A percentile compares a stretch with the other conserved stretches of the same genome.
These are phyloP conservation scores for Monosporozyma solicola DNA, from an alignment of 805 yeast species.

Conservation along the genomic window DNA sequence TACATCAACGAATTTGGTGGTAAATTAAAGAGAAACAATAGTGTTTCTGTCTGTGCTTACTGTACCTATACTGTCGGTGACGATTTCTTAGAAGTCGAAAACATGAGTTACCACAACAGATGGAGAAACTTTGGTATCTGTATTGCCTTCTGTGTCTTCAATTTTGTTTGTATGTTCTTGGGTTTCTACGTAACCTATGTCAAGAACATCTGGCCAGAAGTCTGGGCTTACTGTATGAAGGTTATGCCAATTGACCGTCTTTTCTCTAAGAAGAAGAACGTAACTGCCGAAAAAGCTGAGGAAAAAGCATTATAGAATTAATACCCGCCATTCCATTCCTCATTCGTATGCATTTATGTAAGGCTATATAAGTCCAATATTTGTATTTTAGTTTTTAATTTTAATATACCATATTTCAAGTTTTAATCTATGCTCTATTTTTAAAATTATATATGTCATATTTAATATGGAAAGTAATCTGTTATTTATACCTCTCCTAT, in stretches of 20 bases:
- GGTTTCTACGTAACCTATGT: slow-evolving; percentile 19
- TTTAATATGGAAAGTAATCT: neutral
- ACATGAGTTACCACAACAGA: slow-evolving; percentile 36
- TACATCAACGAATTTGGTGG: slow-evolving; percentile 43
- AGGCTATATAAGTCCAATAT: neutral
- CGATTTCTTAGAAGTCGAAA: slow-evolving; percentile 32
- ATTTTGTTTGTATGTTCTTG: slow-evolving; percentile 30
- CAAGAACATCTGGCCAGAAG: slow-evolving; percentile 13
- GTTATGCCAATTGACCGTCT: slow-evolving; percentile 1
- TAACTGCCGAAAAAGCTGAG: neutral
- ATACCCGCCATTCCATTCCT: neutral
- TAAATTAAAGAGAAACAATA: slow-evolving; percentile 42
- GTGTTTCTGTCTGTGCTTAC: slow-evolving; percentile 34
- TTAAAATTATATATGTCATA: neutral
- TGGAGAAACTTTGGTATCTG: slow-evolving; percentile 59
- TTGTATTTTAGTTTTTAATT: neutral
- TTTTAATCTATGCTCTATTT: neutral
- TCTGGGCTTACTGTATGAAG: slow-evolving; percentile 7
- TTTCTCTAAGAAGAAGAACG: neutral
- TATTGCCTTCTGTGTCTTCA: slow-evolving; percentile 44
- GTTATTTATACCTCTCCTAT: neutral
- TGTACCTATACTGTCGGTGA: slow-evolving; percentile 35
- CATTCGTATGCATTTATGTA: neutral
- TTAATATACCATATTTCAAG: neutral
- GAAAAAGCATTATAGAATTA: neutral